Base-by-base conservation (phyloP, 495 filamentous ascomycete species). In the Lasiosphaeria hispida region DNA sequence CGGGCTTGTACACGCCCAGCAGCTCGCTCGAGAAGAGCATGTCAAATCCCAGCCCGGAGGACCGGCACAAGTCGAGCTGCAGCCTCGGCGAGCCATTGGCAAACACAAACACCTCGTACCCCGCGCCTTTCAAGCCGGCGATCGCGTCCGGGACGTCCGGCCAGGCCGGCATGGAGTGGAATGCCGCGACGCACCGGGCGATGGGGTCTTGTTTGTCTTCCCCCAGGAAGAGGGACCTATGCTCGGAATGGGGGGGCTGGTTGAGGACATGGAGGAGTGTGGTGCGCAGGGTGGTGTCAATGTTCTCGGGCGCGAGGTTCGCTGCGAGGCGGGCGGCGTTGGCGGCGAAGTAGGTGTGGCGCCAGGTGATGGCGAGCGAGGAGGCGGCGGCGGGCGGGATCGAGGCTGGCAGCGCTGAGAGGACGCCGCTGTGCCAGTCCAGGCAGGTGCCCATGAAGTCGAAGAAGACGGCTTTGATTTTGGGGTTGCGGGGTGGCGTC, bases 81-180 rank as follows among this genome's bases (percentile, higher is more conserved):
- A 83, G 68, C 44, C 81, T 72, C 33, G 79, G 80, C 1, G 77
- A 80, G 0, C 80, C 81, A 55, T 84, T 84, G n/a, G 81, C 79
- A 44, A 78, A 73, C 18, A 83, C 79, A 23, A 80, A 73, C 6
- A 69, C 58, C 45, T 75, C 75, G 37, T 59, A 43, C 23, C 65
- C 67, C 23, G 44, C 54, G 1, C 58, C 58, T 40, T 60, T 59
- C 38, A 69, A 57, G 18, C 55, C 36, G 9, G 33, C 38, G 38
- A 70, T 57, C 3, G 65, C 69, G 19, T 54, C 50, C 17, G 53
- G 42, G 4, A 79, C 74, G 10, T 83, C 79, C 0, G 75, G 69
- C 80, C 80, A 84, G 10, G 77, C 70, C 5, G 51, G 61, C 45
- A 44, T 42, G 60, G 60, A 48, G 57, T 59, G 14, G 35, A 45